phyloP scores from a whole-genome alignment of 306 rosid genomes.

The Vicia faba region DNA sequence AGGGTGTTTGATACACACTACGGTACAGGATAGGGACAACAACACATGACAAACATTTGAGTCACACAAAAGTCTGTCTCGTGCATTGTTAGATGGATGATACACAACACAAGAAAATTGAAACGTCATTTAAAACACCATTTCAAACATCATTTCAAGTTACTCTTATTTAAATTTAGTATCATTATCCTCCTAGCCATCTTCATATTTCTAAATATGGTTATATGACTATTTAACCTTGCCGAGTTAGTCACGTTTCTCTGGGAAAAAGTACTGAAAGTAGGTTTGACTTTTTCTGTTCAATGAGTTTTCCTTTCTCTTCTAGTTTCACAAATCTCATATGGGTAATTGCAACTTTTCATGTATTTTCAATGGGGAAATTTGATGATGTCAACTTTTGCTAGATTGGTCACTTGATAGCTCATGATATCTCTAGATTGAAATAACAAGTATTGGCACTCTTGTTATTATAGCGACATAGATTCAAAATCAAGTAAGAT shows the following conservation, averaged over 20 bases:
- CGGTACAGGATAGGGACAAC: no score
- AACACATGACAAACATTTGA: no score
- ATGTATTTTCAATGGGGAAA: conserved; percentile 1
- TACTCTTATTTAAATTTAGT: neutral
- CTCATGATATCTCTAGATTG: conserved; percentile 23
- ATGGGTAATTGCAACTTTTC: conserved; percentile 13
- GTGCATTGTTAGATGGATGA: neutral
- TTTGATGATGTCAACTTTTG: conserved; percentile 9
- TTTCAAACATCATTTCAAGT: neutral
- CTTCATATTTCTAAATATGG: neutral
- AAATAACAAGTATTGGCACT: conserved; percentile 2
- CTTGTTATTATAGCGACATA: conserved; percentile 27
- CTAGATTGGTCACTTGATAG: conserved; percentile 17
- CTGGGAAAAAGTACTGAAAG: neutral
- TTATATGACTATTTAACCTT: neutral
- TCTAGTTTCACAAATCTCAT: conserved; percentile 13
- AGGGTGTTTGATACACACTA: no score
- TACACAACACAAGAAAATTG: no score
- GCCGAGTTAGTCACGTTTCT: conserved; percentile 7
- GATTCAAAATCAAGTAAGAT: conserved; percentile 6
- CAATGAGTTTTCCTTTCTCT: neutral
- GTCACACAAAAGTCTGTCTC: neutral
- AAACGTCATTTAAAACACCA: neutral
- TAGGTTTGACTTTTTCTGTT: neutral
- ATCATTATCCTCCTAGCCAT: neutral